Evolutionary conservation across 345 rosid genomes (phyloP).

Genomic region (Arabidopsis thaliana): DNA sequence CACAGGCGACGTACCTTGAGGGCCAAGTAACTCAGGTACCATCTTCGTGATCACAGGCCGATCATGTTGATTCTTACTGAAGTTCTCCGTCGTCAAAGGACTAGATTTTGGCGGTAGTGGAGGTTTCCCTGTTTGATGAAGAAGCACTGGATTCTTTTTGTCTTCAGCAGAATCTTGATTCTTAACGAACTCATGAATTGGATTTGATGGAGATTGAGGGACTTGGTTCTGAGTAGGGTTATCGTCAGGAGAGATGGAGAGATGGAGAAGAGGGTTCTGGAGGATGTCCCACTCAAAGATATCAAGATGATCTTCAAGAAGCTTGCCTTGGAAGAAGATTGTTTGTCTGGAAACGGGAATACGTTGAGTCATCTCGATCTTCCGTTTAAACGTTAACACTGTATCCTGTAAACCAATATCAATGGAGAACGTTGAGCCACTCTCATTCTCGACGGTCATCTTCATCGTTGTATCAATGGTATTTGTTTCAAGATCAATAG

Average conservation of each 20-base stretch:
- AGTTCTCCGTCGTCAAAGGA: too few species aligned
- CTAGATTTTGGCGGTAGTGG: too few species aligned
- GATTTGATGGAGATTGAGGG: neutral
- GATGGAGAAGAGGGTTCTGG: conserved; percentile 57
- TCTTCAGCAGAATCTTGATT: neutral
- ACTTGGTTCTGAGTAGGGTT: too few species aligned
- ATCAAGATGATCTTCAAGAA: conserved; percentile 52
- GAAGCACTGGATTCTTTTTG: too few species aligned
- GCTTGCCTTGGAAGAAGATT: conserved; percentile 57
- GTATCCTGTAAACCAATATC: conserved; percentile 66
- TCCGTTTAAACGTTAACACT: conserved; percentile 64
- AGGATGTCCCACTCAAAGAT: conserved; percentile 50
- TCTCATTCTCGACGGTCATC: too few species aligned
- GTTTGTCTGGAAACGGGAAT: conserved; percentile 58
- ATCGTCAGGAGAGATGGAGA: conserved; percentile 41
- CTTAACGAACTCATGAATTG: neutral
- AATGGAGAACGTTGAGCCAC: conserved; percentile 39
- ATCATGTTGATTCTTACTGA: too few species aligned
- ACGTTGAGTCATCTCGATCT: conserved; percentile 60
- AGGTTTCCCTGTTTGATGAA: too few species aligned
- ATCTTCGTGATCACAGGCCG: too few species aligned
- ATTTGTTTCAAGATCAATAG: too few species aligned
- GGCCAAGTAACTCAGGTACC: neutral
- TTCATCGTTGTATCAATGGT: too few species aligned
- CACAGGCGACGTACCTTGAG: neutral